These are phyloP conservation scores for Aspergillus texensis DNA, from an alignment of 2,329 filamentous ascomycete genomes.

Conservation along the genomic window DNA sequence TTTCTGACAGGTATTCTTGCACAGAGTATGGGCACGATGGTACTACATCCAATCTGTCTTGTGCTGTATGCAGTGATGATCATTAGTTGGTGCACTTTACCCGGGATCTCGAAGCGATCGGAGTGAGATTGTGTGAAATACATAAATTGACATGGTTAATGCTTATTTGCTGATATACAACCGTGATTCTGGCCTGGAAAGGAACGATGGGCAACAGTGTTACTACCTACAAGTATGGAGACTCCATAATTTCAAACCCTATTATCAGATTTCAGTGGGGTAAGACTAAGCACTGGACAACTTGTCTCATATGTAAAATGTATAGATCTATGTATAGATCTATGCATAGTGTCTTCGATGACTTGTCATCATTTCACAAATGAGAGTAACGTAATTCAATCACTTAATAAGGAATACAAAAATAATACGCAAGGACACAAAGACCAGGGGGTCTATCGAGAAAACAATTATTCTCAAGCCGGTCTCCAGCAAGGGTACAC, in stretches of 20 bases:
- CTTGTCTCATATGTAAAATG: neutral
- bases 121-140: too few relatives aligned
- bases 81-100: neutral
- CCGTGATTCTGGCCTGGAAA: too few relatives aligned
- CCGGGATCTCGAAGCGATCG: neutral
- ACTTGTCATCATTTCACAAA: neutral
- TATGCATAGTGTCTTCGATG: accelerated
- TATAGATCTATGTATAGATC: neutral
- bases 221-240: too few relatives aligned
- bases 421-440: neutral
- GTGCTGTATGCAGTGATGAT: neutral
- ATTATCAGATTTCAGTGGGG: neutral
- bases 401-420: neutral
- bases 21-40: neutral
- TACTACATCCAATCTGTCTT: neutral
- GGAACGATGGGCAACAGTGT: too few relatives aligned
- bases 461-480: neutral
- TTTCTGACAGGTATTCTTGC: neutral
- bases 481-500: neutral
- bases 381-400: neutral
- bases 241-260: neutral
- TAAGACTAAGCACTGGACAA: too few relatives aligned
- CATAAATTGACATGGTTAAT: too few relatives aligned
- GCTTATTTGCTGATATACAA: too few relatives aligned
- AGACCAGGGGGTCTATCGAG: neutral